These are phyloP conservation scores for Podospora pseudoanserina DNA, from an alignment of 495 filamentous ascomycete genomes.

Conservation along the genomic window DNA sequence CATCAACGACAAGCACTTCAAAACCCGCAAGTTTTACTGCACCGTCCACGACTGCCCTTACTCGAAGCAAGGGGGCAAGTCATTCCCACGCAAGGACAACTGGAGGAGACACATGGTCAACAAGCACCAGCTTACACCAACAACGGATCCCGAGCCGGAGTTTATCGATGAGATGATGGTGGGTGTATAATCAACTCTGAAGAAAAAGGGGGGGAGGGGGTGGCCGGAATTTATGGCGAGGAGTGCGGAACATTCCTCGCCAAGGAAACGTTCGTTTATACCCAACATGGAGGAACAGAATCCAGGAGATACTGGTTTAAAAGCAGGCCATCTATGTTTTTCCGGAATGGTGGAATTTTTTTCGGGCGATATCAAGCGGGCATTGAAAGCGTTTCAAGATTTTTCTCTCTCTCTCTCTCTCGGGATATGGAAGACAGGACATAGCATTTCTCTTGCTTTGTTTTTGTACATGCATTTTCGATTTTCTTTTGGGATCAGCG, in stretches of 20 bases:
- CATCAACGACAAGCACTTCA: constrained; percentile 50
- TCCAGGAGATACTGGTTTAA: neutral
- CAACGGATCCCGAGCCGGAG: constrained; percentile 29
- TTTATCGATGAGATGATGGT: constrained; percentile 26
- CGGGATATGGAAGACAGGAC: neutral
- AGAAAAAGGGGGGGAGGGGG: too few species aligned
- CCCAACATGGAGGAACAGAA: neutral
- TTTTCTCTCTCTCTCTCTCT: neutral
- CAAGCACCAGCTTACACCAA: constrained; percentile 39
- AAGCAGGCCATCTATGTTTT: neutral
- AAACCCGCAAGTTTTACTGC: constrained; percentile 49
- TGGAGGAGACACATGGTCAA: constrained; percentile 51
- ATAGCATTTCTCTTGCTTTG: constrained; percentile 2
- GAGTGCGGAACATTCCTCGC: neutral
- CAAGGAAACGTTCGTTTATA: neutral
- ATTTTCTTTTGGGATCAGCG: neutral
- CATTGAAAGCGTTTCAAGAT: constrained; percentile 7
- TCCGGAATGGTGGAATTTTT: neutral
- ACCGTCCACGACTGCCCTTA: constrained; percentile 43
- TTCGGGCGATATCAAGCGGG: neutral
- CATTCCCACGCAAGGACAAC: constrained; percentile 51
- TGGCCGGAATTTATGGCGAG: neutral
- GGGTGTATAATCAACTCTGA: constrained; percentile 5
- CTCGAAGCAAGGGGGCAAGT: constrained; percentile 43
- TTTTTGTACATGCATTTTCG: constrained; percentile 3